phyloP scores from a whole-genome alignment of 768 basidiomycete genomes.

The Gymnopilus dilepis region DNA sequence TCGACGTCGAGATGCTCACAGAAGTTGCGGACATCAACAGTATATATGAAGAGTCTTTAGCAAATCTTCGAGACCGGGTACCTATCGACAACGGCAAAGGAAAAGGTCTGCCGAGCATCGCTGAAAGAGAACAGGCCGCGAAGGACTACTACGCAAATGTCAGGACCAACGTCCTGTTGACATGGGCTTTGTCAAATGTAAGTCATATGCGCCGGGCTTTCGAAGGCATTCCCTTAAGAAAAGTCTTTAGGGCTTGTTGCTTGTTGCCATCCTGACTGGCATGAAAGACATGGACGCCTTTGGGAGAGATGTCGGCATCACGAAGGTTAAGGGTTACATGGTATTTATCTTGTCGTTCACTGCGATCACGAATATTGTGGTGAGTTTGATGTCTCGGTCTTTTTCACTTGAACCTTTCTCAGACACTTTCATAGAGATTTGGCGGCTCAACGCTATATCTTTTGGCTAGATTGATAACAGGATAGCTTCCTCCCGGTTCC shows the following conservation, averaged over 20 bases:
- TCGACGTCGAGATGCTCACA: constrained; percentile 86
- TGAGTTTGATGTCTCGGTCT: constrained; percentile 29
- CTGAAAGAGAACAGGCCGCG: constrained; percentile 75
- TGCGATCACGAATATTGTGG: constrained; percentile 74
- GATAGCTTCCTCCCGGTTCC: constrained; percentile 19
- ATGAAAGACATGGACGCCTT: constrained; percentile 65
- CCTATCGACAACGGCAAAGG: constrained; percentile 35
- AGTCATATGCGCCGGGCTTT: constrained; percentile 11
- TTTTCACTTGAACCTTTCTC: not conserved
- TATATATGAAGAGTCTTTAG: constrained; percentile 83
- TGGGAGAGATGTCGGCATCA: constrained; percentile 47
- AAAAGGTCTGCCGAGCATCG: constrained; percentile 41
- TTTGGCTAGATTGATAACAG: constrained; percentile 37
- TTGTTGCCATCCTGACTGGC: constrained; percentile 72
- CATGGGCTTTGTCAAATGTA: constrained; percentile 88
- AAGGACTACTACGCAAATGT: constrained; percentile 91
- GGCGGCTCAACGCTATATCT: constrained; percentile 39
- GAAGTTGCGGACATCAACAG: constrained; percentile 83
- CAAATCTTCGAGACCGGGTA: constrained; percentile 57
- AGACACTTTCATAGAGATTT: constrained; percentile 30
- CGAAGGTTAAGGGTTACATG: constrained; percentile 75
- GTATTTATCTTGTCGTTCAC: constrained; percentile 83
- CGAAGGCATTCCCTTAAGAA: not conserved
- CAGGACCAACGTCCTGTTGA: constrained; percentile 78
- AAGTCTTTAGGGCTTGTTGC: constrained; percentile 62